These are phyloP conservation scores for Verticillium alfalfae DNA, from an alignment of 2,329 filamentous ascomycete species.

Conservation along the genomic window DNA sequence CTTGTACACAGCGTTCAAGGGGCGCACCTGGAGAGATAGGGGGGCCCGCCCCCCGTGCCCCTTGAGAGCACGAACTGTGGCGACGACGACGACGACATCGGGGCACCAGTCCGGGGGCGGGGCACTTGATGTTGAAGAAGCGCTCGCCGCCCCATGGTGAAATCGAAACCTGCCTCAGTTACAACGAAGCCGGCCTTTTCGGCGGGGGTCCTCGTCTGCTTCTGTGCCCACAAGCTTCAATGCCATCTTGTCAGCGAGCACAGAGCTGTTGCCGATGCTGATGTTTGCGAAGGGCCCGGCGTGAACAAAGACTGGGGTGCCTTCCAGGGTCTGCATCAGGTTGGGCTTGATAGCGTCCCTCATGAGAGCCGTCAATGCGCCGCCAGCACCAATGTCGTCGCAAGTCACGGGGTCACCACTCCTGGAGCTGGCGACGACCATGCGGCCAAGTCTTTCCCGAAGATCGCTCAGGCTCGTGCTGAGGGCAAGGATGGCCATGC, in stretches of 20 bases:
- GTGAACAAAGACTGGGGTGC: conserved; percentile 95
- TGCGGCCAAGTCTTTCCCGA: conserved; percentile 86
- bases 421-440: conserved; percentile 88
- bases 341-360: conserved; percentile 98
- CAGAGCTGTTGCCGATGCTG: conserved; percentile 92
- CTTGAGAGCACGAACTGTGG: conserved; percentile 92
- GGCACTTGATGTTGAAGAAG: conserved; percentile 99
- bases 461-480: conserved; percentile 84
- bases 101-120: conserved; percentile 84
- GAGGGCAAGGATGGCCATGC: conserved; percentile 95
- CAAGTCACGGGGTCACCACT: conserved; percentile 88
- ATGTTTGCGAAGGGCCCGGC: conserved; percentile 98
- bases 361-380: conserved; percentile 90
- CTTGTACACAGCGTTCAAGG: conserved; percentile 78
- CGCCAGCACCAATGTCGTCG: conserved; percentile 89
- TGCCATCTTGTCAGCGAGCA: conserved; percentile 90
- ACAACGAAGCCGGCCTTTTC: conserved; percentile 88
- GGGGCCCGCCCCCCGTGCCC: conserved; percentile 95
- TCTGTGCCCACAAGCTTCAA: conserved; percentile 95
- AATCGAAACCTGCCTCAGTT: conserved; percentile 97
- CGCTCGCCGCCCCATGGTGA: conserved; percentile 99
- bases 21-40: conserved; percentile 82
- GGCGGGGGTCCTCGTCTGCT: conserved; percentile 77
- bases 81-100: conserved; percentile 90
- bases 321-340: conserved; percentile 96